Conservation (phyloP, 257 asterid genomes). For the Eustoma russellianum region DNA sequence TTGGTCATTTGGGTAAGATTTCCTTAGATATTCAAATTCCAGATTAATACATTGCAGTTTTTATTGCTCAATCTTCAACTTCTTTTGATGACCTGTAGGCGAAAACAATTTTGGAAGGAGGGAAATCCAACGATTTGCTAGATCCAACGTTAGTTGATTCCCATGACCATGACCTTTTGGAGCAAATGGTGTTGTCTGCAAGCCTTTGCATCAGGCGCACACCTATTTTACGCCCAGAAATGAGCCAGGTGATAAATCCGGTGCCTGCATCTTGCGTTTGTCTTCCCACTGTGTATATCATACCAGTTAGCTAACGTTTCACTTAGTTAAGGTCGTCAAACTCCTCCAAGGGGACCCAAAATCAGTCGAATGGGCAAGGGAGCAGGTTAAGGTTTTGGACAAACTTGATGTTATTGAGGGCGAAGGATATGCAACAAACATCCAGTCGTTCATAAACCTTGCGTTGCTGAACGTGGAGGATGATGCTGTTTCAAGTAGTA, state of each 20-base stretch:
- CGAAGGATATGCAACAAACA: conserved; percentile 38
- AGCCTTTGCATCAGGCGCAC: conserved; percentile 58
- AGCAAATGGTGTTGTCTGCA: conserved; percentile 67
- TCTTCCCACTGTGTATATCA: no score
- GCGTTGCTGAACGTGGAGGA: conserved; percentile 70
- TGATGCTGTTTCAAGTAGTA: conserved; percentile 54
- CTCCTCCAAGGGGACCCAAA: conserved; percentile 67
- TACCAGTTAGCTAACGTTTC: background rate
- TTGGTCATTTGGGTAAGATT: conserved; percentile 84
- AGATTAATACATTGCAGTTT: background rate
- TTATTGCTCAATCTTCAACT: background rate
- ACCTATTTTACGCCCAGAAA: conserved; percentile 65
- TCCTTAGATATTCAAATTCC: conserved; percentile 1
- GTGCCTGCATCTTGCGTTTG: background rate
- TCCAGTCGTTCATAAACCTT: conserved; percentile 71
- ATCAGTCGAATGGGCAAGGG: conserved; percentile 44
- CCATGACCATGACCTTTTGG: conserved; percentile 46
- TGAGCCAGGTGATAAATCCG: conserved; percentile 40
- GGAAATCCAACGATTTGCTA: conserved; percentile 38
- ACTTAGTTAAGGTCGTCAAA: conserved; percentile 42
- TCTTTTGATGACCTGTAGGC: conserved; percentile 38
- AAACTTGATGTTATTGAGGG: conserved; percentile 29
- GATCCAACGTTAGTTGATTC: conserved; percentile 48
- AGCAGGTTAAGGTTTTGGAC: conserved; percentile 34
- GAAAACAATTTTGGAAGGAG: conserved; percentile 47